Evolutionary conservation across 1,139 yeast species (phyloP), one percentile per base, ranked within the genome.

Genomic region (Lodderomyces parapsilosis): DNA sequence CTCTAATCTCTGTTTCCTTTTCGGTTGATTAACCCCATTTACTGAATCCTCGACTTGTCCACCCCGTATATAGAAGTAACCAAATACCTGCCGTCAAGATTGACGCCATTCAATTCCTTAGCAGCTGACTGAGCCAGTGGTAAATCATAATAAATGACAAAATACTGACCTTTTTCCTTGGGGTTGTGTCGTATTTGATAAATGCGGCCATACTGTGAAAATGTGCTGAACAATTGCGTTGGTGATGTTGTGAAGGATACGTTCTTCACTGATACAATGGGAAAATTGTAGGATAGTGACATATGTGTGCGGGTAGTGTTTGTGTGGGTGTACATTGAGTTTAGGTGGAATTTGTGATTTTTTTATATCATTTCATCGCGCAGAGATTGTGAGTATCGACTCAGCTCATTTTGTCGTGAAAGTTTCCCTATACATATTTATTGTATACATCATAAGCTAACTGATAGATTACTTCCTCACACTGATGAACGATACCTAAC

Each of bases 151-250:
- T 75, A 83, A 3, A 82, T 73, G n/a, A 81, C 74, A 43, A 74
- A 71, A 15, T 84, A 82, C 3, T 82, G 76, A 4, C 87, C 87
- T 34, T 44, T 43, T 28, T 45, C 39, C 6, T 41, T 17, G 62
- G 68, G 18, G 64, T 63, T 40, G 63, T 68, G 2, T 42, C 87
- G 60, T n/a, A 82, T 62, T 56, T 81, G 83, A 45, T 68, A 70
- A 24, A 83, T 72, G 32, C 74, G 72, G 1, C 88, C 89, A 55
- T 70, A 81, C 44, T 73, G 71, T 2, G 82, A 80, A 51, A 81
- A 77, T 9, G 81, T 62, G 18, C 73, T 75, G 52, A 75, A 81
- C 22, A 83, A 59, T 23, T 80, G 76, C 2, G 65, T 66, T 0
- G 75, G 56, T 2, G 77, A 63, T 3, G 77, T 69, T 30, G 70